Base-by-base conservation (phyloP, 2,329 filamentous ascomycete species). In the Parafenestella ontariensis region DNA sequence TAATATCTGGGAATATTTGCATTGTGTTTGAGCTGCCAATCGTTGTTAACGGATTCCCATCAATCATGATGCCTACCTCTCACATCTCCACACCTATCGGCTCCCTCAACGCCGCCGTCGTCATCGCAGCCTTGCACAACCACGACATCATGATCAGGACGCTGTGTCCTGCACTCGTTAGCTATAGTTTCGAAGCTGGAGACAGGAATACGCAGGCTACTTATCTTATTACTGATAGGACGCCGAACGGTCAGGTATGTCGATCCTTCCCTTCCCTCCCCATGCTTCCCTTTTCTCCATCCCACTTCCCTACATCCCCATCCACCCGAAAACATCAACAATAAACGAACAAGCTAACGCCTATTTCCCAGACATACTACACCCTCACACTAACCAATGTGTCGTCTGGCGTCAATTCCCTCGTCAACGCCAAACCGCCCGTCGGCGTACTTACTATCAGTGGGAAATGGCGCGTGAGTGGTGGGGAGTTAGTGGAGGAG, bases 61-160 rank as follows among this genome's bases (percentile, higher is more conserved):
- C 45, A 47, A 39, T 31, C 58, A 70, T 57, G 43, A 76, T 76
- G 73, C 60, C 74, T 47, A 75, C 72, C 53, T 76, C 74, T 43
- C 71, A 64, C 57, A 66, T 77, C 57, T 68, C 69, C 39, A 78
- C 74, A 28, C 58, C 71, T 31, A 57, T 78, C 41, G 54, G 65
- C 45, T 60, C 61, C 55, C 47, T 73, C 44, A 44, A 59, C 37
- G 54, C 60, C 49, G 43, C 58, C 13, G 49, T 62, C 44, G 67
- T 76, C 58, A 65, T 77, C 50, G 59, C 65, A 43, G 69, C 70
- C 17, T 69, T 77, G 5, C 75, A 77, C 69, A 73, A 75, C 66
- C 76, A 76, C 58, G 73, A 75, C 5, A 61, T 72, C 45, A 76
- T 76, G 71, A 77, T 78, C 63, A 72, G 70, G 46, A 74, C 73